Evolutionary conservation across 177 flowering plant species (phyloP), one percentile per base, ranked within the genome.

Genomic region (Tripterygium wilfordii): DNA sequence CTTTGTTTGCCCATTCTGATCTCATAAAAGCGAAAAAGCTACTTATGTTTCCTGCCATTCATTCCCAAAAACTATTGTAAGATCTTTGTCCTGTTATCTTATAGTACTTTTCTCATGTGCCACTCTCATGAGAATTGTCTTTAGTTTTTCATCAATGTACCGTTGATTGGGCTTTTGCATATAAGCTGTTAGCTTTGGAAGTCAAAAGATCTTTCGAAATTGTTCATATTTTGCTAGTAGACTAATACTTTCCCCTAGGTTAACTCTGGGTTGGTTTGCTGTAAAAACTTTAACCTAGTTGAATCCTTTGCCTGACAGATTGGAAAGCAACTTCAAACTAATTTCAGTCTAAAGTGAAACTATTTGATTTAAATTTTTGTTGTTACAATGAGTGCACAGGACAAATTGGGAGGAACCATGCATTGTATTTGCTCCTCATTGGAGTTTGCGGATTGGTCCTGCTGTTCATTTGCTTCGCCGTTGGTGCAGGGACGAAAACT

Each of bases 371-470:
- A n/a, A n/a, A n/a, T n/a, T n/a, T n/a, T n/a, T n/a, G n/a, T n/a
- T n/a, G n/a, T n/a, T n/a, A n/a, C n/a, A n/a, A n/a, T n/a, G n/a
- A n/a, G 30, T 63, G 8, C 18, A 45, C 60, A 91, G 98, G 52
- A 59, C 16, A 25, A 67, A 55, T 42, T 92, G 91, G 96, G 80
- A 75, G 70, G 97, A 89, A 57, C 96, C 99, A n/a, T 92, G 99
- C 74, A 78, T 92, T 21, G 85, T 89, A 27, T 79, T 92, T 63
- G 67, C 67, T 64, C 84, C 96, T 49, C 96, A 89, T 58, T 88
- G 97, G 97, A 84, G 78, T 61, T 60, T 92, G 53, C 83, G 97
- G 36, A 71, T 84, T 63, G 99, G 99, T 59, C 87, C 96, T 59
- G 79, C 56, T 57, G 81, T 80, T 60, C 89, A 86, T 60, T 71